Evolutionary conservation across 768 basidiomycete species (phyloP), one percentile per base, ranked within the genome.

Genomic region (Mycena vitilis): DNA sequence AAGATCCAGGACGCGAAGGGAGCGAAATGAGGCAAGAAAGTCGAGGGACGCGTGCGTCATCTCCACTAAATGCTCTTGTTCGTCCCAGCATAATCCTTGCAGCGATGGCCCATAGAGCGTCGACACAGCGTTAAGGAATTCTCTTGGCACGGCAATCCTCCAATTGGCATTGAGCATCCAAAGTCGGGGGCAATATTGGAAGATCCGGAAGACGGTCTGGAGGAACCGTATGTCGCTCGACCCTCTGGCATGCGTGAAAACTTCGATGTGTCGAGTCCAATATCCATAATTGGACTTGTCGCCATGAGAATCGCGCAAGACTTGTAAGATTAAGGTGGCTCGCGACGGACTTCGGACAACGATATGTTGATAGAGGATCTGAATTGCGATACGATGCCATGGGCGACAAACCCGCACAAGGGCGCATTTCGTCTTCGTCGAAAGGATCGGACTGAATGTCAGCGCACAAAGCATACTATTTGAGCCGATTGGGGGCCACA

Each of bases 361-460:
- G 48, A 86, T 68, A 70, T 87, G 81, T 65, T 81, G 77, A 71
- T 86, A 88, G 38, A 86, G 77, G 18, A 87, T 74, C 59, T 80
- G 81, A 37, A 82, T 60, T 2, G 84, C 79, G 45, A 86, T 73
- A 38, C 72, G 69, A 58, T 84, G 79, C 87, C 86, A 88, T 15
- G 80, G 75, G 51, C 79, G 82, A 73, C 80, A 86, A 18, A 87
- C 86, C 55, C 80, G 78, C 42, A 86, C 84, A 20, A 88, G 77
- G 10, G 81, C 78, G 66, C 85, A 82, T 72, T 87, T 88, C 13
- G 87, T 87, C 60, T 80, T 80, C 77, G 81, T 77, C n/a, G 85
- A 78, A 16, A 83, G 72, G 38, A 80, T 77, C 4, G 83, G 84
- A 40, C 40, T 40, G 40, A 40, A 40, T 40, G 40, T 40, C 10